Evolutionary conservation across 805 yeast species (phyloP), one percentile per base, ranked within the genome.

Genomic region (Saturnispora hagleri): DNA sequence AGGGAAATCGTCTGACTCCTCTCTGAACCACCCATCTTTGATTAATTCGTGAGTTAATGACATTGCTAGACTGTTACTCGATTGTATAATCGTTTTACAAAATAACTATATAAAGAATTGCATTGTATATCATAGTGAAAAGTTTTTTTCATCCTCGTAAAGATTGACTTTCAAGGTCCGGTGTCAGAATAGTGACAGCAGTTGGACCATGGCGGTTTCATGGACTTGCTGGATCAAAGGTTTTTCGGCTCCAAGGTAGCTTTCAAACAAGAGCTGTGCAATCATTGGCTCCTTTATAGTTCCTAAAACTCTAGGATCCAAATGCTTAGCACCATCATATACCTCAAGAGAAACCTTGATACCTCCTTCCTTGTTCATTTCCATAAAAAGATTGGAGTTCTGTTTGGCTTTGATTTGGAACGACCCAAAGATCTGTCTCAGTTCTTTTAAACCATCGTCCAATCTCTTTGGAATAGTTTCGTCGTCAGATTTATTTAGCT

Each of bases 11-110:
- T 81, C 86, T 36, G 80, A 79, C 31, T 75, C 72, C 64, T 89
- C 97, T 58, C 79, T 76, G 68, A 89, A 89, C 97, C 97, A 89
- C 8, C 86, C 86, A 60, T 81, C 77, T 50, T 73, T 70, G 56
- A 77, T 70, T 5, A 76, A 61, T 17, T 17, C 24, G 15, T 38
- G 42, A 9, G 10, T 9, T 38, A 38, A 13, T 20, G 42, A 18
- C 42, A 38, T 38, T n/a, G 40, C 20, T 35, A 35, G 2, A 35
- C 20, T 31, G 13, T 12, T 10, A 31, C 13, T 13, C 5, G 15
- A 10, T 31, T 13, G 34, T 31, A 3, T 13, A 31, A 31, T 31
- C 34, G 34, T 31, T 31, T 10, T 31, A 31, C 51, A 41, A 26
- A 46, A 43, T n/a, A 46, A 46, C 15, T 18, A 35, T 33, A 47